Evolutionary conservation across 257 asterid species (phyloP), one percentile per base, ranked within the genome.

Genomic region (Lycium ferocissimum): DNA sequence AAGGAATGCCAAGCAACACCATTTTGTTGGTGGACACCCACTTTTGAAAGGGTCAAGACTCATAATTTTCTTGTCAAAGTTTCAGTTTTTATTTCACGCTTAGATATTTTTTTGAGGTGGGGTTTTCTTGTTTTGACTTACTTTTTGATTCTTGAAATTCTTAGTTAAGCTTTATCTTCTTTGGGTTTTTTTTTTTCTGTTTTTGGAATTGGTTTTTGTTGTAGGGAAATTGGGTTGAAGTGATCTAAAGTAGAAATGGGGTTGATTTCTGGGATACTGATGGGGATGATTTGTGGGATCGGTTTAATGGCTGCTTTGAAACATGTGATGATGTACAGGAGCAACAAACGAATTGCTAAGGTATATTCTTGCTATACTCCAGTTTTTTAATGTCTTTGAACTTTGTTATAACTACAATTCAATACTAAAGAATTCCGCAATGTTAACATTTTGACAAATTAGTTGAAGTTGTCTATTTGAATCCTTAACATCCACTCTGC

Each of bases 251-350:
- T 35, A 6, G 85, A 86, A 85, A 96, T 96, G 99, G 98, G 99
- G 84, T 89, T 96, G 89, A 85, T 95, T 80, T 91, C 99, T 83
- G 98, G 98, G 85, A 87, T 95, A 82, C 82, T 95, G 91, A 91
- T 90, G 97, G 98, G 98, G 87, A 93, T 92, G 87, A 35, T 95
- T 83, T 89, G 89, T 26, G 99, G 99, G 91, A 91, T 97, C 91
- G 97, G 89, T 63, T 84, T 95, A 86, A 94, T 97, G 99, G 95
- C 95, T 38, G 97, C 94, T 17, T 96, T 96, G 98, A 91, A 85
- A 86, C 90, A 92, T 66, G 93, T 97, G 99, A 97, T 92, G 95
- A 87, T 72, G 59, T 80, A 94, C 80, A 92, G 99, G 80, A 90
- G 94, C 94, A 91, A 89, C 65, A 91, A 93, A 86, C 97, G 99